Evolutionary conservation across 2,329 filamentous ascomycete genomes (phyloP).

Genomic region (Aphanocladium album): DNA sequence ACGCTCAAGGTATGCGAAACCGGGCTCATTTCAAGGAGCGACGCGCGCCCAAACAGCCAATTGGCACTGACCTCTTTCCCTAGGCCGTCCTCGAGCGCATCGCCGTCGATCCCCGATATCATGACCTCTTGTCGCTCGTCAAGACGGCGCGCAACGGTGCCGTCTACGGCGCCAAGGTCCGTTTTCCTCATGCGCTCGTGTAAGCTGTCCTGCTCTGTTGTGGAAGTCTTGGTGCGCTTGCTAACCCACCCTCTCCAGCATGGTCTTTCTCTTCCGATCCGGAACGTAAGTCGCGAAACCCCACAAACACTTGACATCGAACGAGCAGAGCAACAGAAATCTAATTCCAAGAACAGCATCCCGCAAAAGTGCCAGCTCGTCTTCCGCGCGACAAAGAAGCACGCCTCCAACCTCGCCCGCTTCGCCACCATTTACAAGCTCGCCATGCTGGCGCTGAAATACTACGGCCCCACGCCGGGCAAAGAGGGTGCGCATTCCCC

Average conservation of each 20-base stretch:
- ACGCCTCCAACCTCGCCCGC: slow-evolving; percentile 85
- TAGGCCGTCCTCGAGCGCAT: slow-evolving; percentile 70
- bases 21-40: background rate
- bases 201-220: slow-evolving; percentile 39
- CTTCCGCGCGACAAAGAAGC: slow-evolving; percentile 79
- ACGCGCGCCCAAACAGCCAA: background rate
- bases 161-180: slow-evolving; percentile 95
- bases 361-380: slow-evolving; percentile 74
- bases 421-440: slow-evolving; percentile 91
- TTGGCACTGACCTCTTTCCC: background rate
- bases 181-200: slow-evolving; percentile 95
- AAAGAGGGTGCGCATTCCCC: slow-evolving; percentile 45
- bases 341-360: slow-evolving; percentile 43
- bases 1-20: slow-evolving; percentile 23
- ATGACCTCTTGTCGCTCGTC: slow-evolving; percentile 76
- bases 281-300: slow-evolving; percentile 60
- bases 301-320: background rate
- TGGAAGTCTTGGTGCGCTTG: background rate
- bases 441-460: slow-evolving; percentile 68
- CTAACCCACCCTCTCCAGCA: slow-evolving; percentile 44
- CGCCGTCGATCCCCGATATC: slow-evolving; percentile 76
- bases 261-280: slow-evolving; percentile 94
- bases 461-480: slow-evolving; percentile 51
- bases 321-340: slow-evolving; percentile 29
- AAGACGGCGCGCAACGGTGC: slow-evolving; percentile 96